Percentiles rank a stretch among this genome's conserved stretches.
These are phyloP conservation scores for Pichia sp. DNA, from an alignment of 1,139 yeast genomes.

Conservation along the genomic window DNA sequence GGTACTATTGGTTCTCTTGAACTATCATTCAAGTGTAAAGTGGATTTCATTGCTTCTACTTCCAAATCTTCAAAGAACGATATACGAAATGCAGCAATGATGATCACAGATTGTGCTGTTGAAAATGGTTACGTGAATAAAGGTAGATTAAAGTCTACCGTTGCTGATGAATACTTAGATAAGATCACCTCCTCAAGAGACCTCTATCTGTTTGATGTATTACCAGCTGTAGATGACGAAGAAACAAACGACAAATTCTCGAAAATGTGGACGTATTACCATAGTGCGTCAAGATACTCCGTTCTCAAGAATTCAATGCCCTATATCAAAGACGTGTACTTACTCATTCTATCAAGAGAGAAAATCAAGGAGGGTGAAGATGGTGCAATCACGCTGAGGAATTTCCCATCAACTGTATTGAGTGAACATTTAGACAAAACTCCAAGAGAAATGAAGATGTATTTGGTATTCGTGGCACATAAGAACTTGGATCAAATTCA, in stretches of 20 bases:
- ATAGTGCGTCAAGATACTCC: constrained; percentile 37
- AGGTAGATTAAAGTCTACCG: constrained; percentile 56
- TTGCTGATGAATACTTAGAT: constrained; percentile 57
- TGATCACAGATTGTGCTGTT: constrained; percentile 34
- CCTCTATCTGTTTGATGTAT: constrained; percentile 48
- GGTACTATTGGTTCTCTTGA: constrained; percentile 24
- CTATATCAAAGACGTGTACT: constrained; percentile 64
- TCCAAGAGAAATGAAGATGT: constrained; percentile 11
- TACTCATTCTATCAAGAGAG: constrained; percentile 43
- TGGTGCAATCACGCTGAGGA: constrained; percentile 12
- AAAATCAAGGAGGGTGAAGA: constrained; percentile 17
- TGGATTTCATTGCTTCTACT: constrained; percentile 43
- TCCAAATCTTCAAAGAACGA: constrained; percentile 28
- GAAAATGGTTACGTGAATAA: constrained; percentile 44
- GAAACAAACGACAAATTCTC: constrained; percentile 37
- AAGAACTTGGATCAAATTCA: constrained; percentile 13
- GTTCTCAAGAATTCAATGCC: constrained; percentile 52
- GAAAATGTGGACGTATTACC: constrained; percentile 48
- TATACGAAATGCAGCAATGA: constrained; percentile 22
- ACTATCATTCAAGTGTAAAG: constrained; percentile 31
- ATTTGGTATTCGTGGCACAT: constrained; percentile 21
- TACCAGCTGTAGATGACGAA: constrained; percentile 22
- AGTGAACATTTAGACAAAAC: constrained; percentile 9
- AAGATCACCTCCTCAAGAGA: constrained; percentile 49
- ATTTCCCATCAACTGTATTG: constrained; percentile 14